These are phyloP conservation scores for Plasmodium malariae DNA, from an alignment of 169 alveolate species.

Conservation along the genomic window DNA sequence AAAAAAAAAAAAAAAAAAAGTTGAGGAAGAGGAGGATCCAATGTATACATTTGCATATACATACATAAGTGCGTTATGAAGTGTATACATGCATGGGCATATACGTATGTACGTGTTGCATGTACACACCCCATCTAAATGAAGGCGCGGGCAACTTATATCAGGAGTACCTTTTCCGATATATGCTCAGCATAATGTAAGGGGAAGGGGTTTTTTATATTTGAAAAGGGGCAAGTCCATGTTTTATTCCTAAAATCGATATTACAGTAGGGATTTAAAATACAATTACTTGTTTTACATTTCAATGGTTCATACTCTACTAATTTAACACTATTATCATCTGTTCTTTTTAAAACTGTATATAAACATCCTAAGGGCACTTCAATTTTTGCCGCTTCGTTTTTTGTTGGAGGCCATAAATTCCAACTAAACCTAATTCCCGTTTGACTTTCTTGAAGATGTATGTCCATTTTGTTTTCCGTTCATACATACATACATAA, in stretches of 20 bases:
- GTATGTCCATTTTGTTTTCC: conserved; percentile 84
- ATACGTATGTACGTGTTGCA: not conserved
- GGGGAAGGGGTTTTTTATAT: conserved; percentile 96
- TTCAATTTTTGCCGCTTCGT: conserved; percentile 95
- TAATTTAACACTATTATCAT: conserved; percentile 90
- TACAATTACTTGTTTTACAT: conserved; percentile 93
- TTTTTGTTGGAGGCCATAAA: conserved; percentile 96
- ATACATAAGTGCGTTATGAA: not conserved
- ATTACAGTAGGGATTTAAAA: conserved; percentile 95
- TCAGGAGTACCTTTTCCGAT: conserved; percentile 87
- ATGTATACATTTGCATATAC: not conserved
- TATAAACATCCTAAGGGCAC: conserved; percentile 97
- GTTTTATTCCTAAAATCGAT: conserved; percentile 97
- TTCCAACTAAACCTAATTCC: conserved; percentile 99
- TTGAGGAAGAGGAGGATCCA: not conserved
- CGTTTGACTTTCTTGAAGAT: conserved; percentile 90
- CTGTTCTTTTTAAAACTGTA: conserved; percentile 92
- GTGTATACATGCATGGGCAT: not conserved
- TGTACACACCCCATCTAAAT: not conserved
- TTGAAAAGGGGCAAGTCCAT: conserved; percentile 98
- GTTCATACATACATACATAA: no score
- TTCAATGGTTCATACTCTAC: conserved; percentile 96
- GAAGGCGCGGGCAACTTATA: no score
- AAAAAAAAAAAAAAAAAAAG: not conserved
- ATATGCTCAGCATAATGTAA: conserved; percentile 97